Evolutionary conservation across 1,139 yeast species (phyloP).

Genomic region (Yamadazyma siamensis): DNA sequence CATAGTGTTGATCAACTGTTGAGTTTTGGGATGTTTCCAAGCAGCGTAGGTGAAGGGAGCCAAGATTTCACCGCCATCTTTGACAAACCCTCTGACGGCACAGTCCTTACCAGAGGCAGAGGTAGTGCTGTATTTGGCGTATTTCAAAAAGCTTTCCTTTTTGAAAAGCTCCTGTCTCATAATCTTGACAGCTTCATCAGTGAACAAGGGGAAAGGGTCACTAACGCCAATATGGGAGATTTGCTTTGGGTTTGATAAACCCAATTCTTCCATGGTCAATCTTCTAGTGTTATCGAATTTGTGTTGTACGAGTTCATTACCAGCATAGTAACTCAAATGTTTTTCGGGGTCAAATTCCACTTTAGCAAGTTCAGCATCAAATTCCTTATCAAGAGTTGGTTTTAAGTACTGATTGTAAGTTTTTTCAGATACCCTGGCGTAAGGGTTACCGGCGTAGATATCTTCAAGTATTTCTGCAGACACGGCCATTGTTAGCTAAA

Average conservation of each 20-base stretch:
- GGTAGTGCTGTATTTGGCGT: constrained; percentile 36
- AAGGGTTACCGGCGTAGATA: background rate
- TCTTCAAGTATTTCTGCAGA: background rate
- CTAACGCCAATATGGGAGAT: constrained; percentile 51
- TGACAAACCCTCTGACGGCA: constrained; percentile 47
- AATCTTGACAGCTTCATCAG: constrained; percentile 52
- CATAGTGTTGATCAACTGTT: constrained; percentile 47
- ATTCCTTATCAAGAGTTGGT: constrained; percentile 7
- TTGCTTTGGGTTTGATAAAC: constrained; percentile 32
- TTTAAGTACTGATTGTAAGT: constrained; percentile 7
- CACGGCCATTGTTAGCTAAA: too few species aligned
- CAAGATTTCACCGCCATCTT: constrained; percentile 21
- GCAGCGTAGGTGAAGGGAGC: constrained; percentile 50
- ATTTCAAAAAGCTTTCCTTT: constrained; percentile 40
- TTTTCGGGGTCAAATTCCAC: constrained; percentile 38
- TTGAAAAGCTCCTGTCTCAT: constrained; percentile 51
- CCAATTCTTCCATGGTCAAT: constrained; percentile 47
- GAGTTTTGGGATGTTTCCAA: constrained; percentile 54
- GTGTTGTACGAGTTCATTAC: constrained; percentile 20
- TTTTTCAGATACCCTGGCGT: constrained; percentile 7
- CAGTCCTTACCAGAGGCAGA: constrained; percentile 46
- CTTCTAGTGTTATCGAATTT: constrained; percentile 34
- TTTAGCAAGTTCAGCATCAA: constrained; percentile 1
- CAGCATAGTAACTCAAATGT: constrained; percentile 41
- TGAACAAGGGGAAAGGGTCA: constrained; percentile 56